These are phyloP conservation scores for Lophium mytilinum DNA, from an alignment of 495 filamentous ascomycete genomes.

Conservation along the genomic window DNA sequence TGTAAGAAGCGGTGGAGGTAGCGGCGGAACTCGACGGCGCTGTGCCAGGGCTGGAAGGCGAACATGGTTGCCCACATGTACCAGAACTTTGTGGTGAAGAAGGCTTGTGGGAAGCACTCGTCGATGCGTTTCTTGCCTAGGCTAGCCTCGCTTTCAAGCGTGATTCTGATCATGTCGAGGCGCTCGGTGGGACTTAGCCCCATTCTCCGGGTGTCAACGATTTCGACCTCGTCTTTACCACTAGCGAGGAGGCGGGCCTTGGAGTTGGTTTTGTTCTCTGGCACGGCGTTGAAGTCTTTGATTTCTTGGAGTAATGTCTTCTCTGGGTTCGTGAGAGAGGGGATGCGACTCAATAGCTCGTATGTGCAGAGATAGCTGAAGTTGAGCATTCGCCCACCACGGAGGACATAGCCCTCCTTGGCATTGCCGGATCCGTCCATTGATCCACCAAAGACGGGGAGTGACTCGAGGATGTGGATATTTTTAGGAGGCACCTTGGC, in stretches of 20 bases:
- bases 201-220: conserved; percentile 14
- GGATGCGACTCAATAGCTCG: conserved; percentile 33
- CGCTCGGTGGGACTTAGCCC: conserved; percentile 28
- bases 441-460: conserved; percentile 28
- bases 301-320: conserved; percentile 30
- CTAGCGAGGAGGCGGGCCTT: conserved; percentile 7
- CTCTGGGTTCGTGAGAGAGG: conserved; percentile 23
- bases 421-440: conserved; percentile 33
- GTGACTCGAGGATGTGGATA: conserved; percentile 39
- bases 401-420: conserved; percentile 36
- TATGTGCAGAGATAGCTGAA: conserved; percentile 36
- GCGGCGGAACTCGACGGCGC: conserved; percentile 29
- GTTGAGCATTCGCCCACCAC: conserved; percentile 34
- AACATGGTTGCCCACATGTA: conserved; percentile 34
- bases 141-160: conserved; percentile 29
- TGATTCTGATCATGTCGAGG: conserved; percentile 31
- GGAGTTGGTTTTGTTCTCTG: conserved; percentile 4
- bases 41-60: conserved; percentile 40
- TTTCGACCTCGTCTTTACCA: background rate
- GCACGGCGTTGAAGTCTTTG: conserved; percentile 19
- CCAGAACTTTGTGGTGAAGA: conserved; percentile 40
- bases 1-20: conserved; percentile 28
- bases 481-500: conserved; percentile 35
- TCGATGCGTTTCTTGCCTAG: conserved; percentile 33
- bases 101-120: conserved; percentile 32